Conservation (phyloP, 2,329 filamentous ascomycete species). For the Penicillium sp. region DNA sequence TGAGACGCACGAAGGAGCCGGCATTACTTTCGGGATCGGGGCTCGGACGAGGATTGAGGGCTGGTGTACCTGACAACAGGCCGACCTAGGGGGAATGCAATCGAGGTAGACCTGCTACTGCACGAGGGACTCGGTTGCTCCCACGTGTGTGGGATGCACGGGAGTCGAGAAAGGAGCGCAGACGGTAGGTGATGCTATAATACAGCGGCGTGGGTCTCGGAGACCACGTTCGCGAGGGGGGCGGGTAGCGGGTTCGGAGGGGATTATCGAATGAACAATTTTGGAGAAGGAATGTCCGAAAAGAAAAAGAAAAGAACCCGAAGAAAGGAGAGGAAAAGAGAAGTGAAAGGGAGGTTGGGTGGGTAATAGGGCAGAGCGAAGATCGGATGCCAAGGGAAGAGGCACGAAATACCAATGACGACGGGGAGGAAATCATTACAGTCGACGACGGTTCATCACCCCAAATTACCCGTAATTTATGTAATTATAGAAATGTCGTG, state of each 20-base stretch:
- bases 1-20: conserved; percentile 25
- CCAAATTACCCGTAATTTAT: not conserved
- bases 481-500: not conserved
- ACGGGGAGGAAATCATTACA: not conserved
- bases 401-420: conserved; percentile 1
- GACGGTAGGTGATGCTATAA: conserved; percentile 14
- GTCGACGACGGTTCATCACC: not conserved
- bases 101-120: conserved; percentile 32
- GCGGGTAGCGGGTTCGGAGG: conserved; percentile 4
- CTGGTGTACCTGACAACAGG: conserved; percentile 31
- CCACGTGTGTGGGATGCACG: conserved; percentile 13
- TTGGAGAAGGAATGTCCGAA: conserved; percentile 12
- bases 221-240: conserved; percentile 3
- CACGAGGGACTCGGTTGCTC: conserved; percentile 23
- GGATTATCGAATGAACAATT: conserved; percentile 8
- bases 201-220: conserved; percentile 11
- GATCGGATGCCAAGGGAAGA: conserved; percentile 18
- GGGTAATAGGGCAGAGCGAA: conserved; percentile 20
- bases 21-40: conserved; percentile 30
- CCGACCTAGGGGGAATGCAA: conserved; percentile 9
- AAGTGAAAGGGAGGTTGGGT: conserved; percentile 14
- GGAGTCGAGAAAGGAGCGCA: conserved; percentile 16
- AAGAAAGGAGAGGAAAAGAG: conserved; percentile 5
- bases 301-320: conserved; percentile 6
- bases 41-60: conserved; percentile 14